Evolutionary conservation across 345 rosid genomes (phyloP), one percentile per base, ranked within the genome.

Genomic region (Passiflora organensis): DNA sequence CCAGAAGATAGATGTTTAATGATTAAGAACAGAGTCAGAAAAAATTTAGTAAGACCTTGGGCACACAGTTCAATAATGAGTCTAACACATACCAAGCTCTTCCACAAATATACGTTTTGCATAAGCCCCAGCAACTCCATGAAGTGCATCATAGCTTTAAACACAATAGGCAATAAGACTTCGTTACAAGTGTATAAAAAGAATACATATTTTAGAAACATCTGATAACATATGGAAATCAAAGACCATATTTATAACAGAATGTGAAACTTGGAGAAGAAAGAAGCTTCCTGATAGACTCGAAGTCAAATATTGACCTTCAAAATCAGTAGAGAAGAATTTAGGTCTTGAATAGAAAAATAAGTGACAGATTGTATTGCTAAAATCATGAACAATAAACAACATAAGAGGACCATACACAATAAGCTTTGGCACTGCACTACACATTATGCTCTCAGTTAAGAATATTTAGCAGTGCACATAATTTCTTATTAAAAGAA

Each of bases 101-200:
- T 94, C 96, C 34, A 94, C 96, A 77, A 94, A 94, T 58, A 94
- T 89, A 6, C 80, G 75, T 23, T 82, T 77, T 42, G 99, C 97
- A 70, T 89, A 94, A 21, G 93, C 95, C 60, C 99, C 99, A 78
- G 81, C 99, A 74, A 89, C 99, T 66, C 99, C 99, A 63, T 94
- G 96, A 42, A 94, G 52, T 55, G 95, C 99, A 70, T 94, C 99
- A 73, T 78, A 87, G 69, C 99, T 86, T 76, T 57, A 71, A n/a
- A 36, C 19, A 73, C 55, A 34, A 74, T 23, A 53, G 57, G 16
- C 43, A 65, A 58, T 45, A 28, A 55, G 13, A 50, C 23, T 39
- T 13, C 55, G 37, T 32, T 65, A 54, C 39, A 51, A 45, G 32
- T 16, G 48, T 48, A 58, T 37, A 49, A n/a, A 5, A 43, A 60